Conservation (phyloP, 2,329 filamentous ascomycete genomes). For the Colletotrichum melonis region DNA sequence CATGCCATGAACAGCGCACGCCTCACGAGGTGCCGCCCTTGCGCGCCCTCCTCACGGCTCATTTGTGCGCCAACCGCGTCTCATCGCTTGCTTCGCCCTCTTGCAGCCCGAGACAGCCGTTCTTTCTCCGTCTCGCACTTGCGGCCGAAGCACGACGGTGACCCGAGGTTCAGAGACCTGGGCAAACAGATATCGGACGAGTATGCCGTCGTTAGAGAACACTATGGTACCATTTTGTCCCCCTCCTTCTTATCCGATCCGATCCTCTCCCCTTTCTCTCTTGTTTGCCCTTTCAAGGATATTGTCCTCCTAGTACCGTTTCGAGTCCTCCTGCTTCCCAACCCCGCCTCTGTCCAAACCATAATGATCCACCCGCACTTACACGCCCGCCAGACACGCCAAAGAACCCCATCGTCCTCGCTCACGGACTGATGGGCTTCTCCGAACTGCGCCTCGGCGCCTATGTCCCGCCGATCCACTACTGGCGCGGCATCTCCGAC, state of each 20-base stretch:
- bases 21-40: slow-evolving; percentile 27
- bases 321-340: not conserved
- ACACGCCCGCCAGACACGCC: slow-evolving; percentile 58
- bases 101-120: slow-evolving; percentile 13
- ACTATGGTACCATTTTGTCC: slow-evolving; percentile 52
- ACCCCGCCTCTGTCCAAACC: not conserved
- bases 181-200: slow-evolving; percentile 58
- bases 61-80: slow-evolving; percentile 31
- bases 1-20: slow-evolving; percentile 34
- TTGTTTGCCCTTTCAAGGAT: not conserved
- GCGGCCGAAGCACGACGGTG: slow-evolving; percentile 36
- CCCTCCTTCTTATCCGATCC: slow-evolving; percentile 2
- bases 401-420: slow-evolving; percentile 71
- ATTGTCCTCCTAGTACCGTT: not conserved
- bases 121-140: slow-evolving; percentile 17
- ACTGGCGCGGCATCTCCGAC: slow-evolving; percentile 74
- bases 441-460: slow-evolving; percentile 64
- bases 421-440: slow-evolving; percentile 74
- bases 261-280: not conserved
- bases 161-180: slow-evolving; percentile 54
- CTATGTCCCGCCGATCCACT: slow-evolving; percentile 66
- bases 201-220: slow-evolving; percentile 56
- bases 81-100: slow-evolving; percentile 24
- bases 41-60: slow-evolving; percentile 3
- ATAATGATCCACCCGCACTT: slow-evolving; percentile 14